A percentile compares a stretch with the other conserved stretches of the same genome.
phyloP scores from a whole-genome alignment of 1,139 yeast species.

The Kurtzmaniella quercitrusa region DNA sequence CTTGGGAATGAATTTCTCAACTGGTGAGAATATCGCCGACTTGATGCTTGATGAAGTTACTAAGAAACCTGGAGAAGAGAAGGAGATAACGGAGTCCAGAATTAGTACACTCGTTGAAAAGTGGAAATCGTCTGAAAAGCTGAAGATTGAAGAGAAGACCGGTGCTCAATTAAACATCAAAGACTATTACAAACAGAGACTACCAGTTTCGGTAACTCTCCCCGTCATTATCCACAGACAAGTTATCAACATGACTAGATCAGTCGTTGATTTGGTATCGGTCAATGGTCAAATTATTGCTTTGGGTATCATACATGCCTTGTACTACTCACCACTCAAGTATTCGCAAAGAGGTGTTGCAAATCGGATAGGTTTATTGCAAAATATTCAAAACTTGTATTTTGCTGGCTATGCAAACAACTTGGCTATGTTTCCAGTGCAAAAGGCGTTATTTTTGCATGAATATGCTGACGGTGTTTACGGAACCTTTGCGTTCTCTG shows the following conservation, averaged over 20 bases:
- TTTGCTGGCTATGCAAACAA: slow-evolving; percentile 80
- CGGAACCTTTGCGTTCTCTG: slow-evolving; percentile 61
- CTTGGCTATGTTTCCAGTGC: slow-evolving; percentile 69
- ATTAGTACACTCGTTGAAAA: slow-evolving; percentile 30
- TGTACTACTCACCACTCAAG: slow-evolving; percentile 69
- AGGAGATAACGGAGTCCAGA: slow-evolving; percentile 24
- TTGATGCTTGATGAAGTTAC: slow-evolving; percentile 69
- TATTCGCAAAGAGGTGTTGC: slow-evolving; percentile 54
- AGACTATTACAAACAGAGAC: slow-evolving; percentile 16
- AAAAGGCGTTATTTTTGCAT: slow-evolving; percentile 71
- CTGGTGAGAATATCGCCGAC: slow-evolving; percentile 67
- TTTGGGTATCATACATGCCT: slow-evolving; percentile 60
- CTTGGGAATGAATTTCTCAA: slow-evolving; percentile 53
- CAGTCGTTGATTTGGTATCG: slow-evolving; percentile 60
- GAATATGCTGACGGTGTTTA: slow-evolving; percentile 75
- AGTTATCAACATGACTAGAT: slow-evolving; percentile 49
- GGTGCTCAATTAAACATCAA: slow-evolving; percentile 14
- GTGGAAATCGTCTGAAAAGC: slow-evolving; percentile 28
- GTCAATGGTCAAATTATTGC: slow-evolving; percentile 65
- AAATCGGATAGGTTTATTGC: slow-evolving; percentile 71
- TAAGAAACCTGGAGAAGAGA: slow-evolving; percentile 32
- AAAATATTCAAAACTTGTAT: slow-evolving; percentile 68
- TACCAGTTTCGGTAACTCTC: slow-evolving; percentile 25
- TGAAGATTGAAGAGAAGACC: neutral
- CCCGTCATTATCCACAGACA: slow-evolving; percentile 31